A percentile compares a stretch with the other conserved stretches of the same genome.
Conservation (phyloP, 2,329 filamentous ascomycete species). For the Ophiostoma novo-ulmi region DNA sequence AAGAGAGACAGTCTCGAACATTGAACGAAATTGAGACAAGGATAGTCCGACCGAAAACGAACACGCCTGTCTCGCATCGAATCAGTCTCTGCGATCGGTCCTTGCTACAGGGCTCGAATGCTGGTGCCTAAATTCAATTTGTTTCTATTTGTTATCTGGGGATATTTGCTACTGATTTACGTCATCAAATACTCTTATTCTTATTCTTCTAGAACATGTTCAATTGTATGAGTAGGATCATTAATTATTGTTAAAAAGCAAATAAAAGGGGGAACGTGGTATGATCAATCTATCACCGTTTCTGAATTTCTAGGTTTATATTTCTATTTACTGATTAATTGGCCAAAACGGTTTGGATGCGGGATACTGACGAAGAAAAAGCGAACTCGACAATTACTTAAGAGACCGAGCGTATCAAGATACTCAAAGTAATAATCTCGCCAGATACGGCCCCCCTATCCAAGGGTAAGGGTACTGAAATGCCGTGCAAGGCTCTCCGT, state of each 20-base stretch:
- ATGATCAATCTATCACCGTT: background rate
- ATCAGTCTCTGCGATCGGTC: background rate
- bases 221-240: background rate
- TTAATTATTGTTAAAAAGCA: background rate
- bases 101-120: background rate
- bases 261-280: background rate
- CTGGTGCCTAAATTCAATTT: background rate
- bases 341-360: background rate
- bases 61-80: constrained; percentile 3
- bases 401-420: background rate
- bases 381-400: background rate
- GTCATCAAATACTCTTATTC: background rate
- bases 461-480: background rate
- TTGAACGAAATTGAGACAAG: background rate
- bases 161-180: background rate
- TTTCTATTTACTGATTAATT: background rate
- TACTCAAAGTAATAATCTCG: background rate
- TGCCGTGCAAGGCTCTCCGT: background rate
- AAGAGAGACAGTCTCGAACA: background rate
- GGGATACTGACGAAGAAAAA: background rate
- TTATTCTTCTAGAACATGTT: constrained; percentile 1
- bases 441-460: background rate
- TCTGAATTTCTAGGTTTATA: too few relatives aligned
- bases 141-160: background rate
- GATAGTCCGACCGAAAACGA: constrained; percentile 4